phyloP scores from a whole-genome alignment of 805 yeast genomes.

The Sugiyamaella floridensis region DNA sequence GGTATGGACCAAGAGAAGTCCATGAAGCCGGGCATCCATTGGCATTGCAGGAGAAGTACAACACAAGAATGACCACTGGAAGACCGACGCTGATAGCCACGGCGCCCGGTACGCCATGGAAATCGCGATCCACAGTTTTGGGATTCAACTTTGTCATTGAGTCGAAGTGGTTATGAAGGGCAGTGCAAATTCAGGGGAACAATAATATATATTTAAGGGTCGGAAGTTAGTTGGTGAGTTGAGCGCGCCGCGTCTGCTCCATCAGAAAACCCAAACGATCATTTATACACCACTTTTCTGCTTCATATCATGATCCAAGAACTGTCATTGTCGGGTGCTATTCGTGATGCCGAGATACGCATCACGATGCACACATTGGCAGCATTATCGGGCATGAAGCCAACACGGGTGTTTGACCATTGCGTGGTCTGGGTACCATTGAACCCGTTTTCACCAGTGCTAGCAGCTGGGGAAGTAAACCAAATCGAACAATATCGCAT shows the following conservation, averaged over 20 bases:
- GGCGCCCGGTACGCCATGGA: conserved; percentile 75
- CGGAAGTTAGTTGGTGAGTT: background rate
- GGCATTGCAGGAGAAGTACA: conserved; percentile 59
- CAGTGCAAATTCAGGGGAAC: background rate
- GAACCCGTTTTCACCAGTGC: conserved; percentile 23
- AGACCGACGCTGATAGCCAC: conserved; percentile 55
- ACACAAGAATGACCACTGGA: conserved; percentile 53
- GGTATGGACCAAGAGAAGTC: conserved; percentile 17
- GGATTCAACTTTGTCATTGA: conserved; percentile 46
- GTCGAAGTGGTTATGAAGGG: background rate
- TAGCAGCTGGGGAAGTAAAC: conserved; percentile 29
- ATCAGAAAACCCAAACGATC: background rate
- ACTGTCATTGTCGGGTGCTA: conserved; percentile 29
- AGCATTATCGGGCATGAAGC: conserved; percentile 34
- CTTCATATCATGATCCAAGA: conserved; percentile 29
- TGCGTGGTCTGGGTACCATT: conserved; percentile 31
- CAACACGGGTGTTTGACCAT: conserved; percentile 23
- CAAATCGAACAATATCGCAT: conserved; percentile 32
- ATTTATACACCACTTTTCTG: background rate
- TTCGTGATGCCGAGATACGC: conserved; percentile 27
- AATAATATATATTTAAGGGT: too few relatives aligned
- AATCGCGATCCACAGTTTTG: conserved; percentile 60
- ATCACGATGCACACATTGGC: conserved; percentile 29
- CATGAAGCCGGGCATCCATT: conserved; percentile 27
- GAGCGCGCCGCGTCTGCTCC: background rate